phyloP scores from a whole-genome alignment of 1,284 basidiomycete genomes.

The Pascua guehoae region DNA sequence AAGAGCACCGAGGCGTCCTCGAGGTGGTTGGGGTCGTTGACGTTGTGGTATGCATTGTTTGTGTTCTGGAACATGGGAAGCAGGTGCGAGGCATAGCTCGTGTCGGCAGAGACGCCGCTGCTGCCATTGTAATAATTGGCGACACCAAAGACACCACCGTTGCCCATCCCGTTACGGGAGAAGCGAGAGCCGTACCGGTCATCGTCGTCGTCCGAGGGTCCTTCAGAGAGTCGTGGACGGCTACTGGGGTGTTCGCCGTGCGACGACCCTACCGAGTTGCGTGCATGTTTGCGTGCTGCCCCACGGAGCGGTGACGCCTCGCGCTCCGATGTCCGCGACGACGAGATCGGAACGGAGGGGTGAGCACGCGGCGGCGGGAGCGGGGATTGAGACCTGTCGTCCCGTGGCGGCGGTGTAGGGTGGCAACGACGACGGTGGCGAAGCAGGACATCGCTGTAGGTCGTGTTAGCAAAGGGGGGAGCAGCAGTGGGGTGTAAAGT shows the following conservation, averaged over 20 bases:
- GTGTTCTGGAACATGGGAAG: conserved; percentile 40
- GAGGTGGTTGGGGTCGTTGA: conserved; percentile 41
- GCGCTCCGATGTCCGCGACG: conserved; percentile 37
- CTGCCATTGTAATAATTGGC: conserved; percentile 24
- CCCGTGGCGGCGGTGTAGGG: conserved; percentile 43
- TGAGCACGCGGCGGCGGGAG: conserved; percentile 32
- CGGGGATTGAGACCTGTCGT: conserved; percentile 39
- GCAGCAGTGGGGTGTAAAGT: neutral
- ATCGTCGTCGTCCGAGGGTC: conserved; percentile 29
- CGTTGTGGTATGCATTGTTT: conserved; percentile 25
- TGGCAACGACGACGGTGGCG: conserved; percentile 50
- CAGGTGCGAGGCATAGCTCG: conserved; percentile 36
- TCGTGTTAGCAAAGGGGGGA: conserved; percentile 1
- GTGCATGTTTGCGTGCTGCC: conserved; percentile 28
- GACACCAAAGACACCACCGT: conserved; percentile 35
- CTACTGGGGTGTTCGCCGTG: conserved; percentile 8
- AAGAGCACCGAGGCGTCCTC: conserved; percentile 48
- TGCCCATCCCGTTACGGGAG: conserved; percentile 35
- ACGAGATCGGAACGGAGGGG: conserved; percentile 41
- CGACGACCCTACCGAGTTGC: conserved; percentile 10
- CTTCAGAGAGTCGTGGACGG: conserved; percentile 12
- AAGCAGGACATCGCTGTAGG: conserved; percentile 47
- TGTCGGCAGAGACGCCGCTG: conserved; percentile 20
- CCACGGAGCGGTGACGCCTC: conserved; percentile 31
- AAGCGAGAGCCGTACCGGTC: conserved; percentile 31